Conservation (phyloP, 257 asterid species). For the Nicotiana undulata region DNA sequence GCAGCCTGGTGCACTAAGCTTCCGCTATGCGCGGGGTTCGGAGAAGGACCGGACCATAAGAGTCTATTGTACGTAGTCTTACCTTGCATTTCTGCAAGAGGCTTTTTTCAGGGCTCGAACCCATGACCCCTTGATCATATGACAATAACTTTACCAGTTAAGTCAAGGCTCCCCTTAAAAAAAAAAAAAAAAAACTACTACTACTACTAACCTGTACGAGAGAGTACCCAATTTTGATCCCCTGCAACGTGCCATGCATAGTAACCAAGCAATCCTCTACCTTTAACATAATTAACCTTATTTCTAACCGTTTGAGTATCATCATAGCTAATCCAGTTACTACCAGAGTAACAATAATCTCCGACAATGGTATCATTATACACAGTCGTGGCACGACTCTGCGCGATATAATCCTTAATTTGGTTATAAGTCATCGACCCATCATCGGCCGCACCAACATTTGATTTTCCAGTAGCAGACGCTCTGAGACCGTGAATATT, state of each 20-base stretch:
- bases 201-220: neutral
- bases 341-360: conserved; percentile 36
- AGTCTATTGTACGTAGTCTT: no score
- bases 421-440: conserved; percentile 22
- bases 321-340: conserved; percentile 44
- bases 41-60: no score
- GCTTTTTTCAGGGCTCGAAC: no score
- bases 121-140: no score
- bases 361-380: conserved; percentile 24
- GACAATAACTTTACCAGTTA: no score
- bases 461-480: conserved; percentile 27
- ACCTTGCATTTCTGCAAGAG: no score
- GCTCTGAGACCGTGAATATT: conserved; percentile 33
- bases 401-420: conserved; percentile 21
- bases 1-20: no score
- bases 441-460: neutral
- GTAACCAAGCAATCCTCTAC: conserved; percentile 33
- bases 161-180: no score
- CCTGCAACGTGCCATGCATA: neutral
- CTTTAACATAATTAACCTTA: conserved; percentile 36
- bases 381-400: conserved; percentile 2
- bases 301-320: conserved; percentile 21
- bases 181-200: neutral
- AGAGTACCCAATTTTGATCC: neutral
- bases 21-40: no score